Conservation (phyloP, 441 rosid genomes). For the Omphalea diandra region DNA sequence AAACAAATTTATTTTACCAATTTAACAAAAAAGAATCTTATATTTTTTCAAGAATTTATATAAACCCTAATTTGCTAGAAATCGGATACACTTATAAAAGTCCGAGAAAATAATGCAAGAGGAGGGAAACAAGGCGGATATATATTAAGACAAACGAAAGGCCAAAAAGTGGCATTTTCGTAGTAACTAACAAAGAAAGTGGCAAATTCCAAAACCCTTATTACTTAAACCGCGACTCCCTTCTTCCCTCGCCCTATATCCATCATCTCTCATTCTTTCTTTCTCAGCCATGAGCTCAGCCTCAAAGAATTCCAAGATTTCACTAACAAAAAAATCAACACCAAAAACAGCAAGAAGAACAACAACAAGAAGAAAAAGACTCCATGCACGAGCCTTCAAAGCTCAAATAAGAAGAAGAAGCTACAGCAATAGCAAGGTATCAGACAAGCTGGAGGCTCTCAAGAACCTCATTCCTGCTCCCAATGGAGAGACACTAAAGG, state of each 20-base stretch:
- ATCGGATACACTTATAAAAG: too few relatives aligned
- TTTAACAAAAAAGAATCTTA: too few relatives aligned
- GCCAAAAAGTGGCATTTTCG: constrained; percentile 28
- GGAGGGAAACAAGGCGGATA: neutral
- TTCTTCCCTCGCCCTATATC: neutral
- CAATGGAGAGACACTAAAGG: constrained; percentile 25
- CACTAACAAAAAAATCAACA: constrained; percentile 13
- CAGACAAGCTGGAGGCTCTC: constrained; percentile 51
- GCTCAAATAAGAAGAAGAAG: constrained; percentile 8
- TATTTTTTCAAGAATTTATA: too few relatives aligned
- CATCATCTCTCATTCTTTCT: neutral
- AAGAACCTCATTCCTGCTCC: constrained; percentile 45
- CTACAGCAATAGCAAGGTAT: constrained; percentile 24
- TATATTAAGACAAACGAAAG: neutral
- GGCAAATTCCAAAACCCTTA: constrained; percentile 24
- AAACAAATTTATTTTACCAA: too few relatives aligned
- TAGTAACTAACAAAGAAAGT: constrained; percentile 17
- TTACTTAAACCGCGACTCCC: constrained; percentile 34
- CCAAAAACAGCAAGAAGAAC: constrained; percentile 19
- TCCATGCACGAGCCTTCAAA: constrained; percentile 25
- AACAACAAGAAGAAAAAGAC: constrained; percentile 10
- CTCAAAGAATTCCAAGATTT: constrained; percentile 18
- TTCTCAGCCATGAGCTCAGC: constrained; percentile 27
- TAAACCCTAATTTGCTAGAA: too few relatives aligned
- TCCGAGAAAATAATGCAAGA: neutral